Conservation (phyloP, 257 asterid species). For the Scutellaria minor region DNA sequence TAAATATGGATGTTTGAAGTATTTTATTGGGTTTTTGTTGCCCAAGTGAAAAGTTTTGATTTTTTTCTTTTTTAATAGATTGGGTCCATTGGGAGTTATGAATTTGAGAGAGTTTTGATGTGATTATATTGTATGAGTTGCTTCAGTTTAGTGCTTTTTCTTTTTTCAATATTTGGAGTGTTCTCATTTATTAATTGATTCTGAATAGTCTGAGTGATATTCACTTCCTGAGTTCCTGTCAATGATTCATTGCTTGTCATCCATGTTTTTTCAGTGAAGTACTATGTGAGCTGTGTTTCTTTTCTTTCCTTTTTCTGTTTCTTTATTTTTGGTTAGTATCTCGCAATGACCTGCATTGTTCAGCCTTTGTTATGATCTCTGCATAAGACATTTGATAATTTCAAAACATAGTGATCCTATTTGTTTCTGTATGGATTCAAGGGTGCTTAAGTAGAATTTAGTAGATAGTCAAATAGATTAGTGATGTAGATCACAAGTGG, state of each 20-base stretch:
- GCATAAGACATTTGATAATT: background rate
- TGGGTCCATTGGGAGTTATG: background rate
- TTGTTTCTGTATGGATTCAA: too few species aligned
- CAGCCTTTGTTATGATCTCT: background rate
- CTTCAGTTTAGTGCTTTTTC: background rate
- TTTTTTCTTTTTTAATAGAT: background rate
- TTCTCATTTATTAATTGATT: background rate
- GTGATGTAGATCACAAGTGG: background rate
- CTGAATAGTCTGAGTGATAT: background rate
- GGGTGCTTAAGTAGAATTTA: too few species aligned
- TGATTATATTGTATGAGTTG: constrained; percentile 5
- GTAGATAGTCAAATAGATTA: too few species aligned
- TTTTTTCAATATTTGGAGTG: constrained; percentile 6
- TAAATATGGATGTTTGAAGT: background rate
- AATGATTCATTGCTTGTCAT: background rate
- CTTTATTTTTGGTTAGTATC: constrained; percentile 2
- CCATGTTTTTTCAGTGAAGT: background rate
- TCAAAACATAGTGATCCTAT: too few species aligned
- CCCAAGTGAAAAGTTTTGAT: constrained; percentile 2
- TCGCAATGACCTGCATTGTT: background rate
- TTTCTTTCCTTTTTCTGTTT: too few species aligned
- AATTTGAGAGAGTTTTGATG: background rate
- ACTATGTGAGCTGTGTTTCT: background rate
- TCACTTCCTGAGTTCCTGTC: background rate
- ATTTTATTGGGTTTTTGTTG: background rate